These are phyloP conservation scores for Leucosporidium scottii DNA, from an alignment of 768 basidiomycete genomes.

Conservation along the genomic window DNA sequence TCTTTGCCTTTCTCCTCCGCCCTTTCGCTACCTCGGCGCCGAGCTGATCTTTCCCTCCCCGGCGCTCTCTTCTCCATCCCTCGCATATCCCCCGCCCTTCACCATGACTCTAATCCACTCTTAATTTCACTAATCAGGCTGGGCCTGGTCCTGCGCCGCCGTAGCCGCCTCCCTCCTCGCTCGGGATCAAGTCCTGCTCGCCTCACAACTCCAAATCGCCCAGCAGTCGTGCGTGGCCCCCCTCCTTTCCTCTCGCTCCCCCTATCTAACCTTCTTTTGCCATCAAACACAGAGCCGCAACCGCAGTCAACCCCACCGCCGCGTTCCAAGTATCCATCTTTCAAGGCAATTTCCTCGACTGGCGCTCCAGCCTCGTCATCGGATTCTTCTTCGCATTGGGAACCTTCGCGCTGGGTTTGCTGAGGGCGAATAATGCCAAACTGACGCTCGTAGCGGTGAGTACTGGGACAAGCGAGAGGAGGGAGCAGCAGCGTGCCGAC, in stretches of 20 bases:
- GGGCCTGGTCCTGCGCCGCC: slow-evolving; percentile 53
- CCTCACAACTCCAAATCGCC: slow-evolving; percentile 28
- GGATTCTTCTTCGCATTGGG: slow-evolving; percentile 52
- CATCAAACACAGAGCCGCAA: too few relatives aligned
- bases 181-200: slow-evolving; percentile 36
- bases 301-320: too few relatives aligned
- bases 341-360: slow-evolving; percentile 51
- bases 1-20: too few relatives aligned
- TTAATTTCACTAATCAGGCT: slow-evolving; percentile 37
- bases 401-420: slow-evolving; percentile 46
- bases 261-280: not conserved
- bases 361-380: slow-evolving; percentile 48
- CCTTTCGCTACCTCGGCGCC: too few relatives aligned
- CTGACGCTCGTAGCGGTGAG: slow-evolving; percentile 45
- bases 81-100: too few relatives aligned
- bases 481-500: too few relatives aligned
- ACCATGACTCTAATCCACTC: too few relatives aligned
- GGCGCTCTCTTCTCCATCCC: too few relatives aligned
- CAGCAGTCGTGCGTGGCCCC: slow-evolving; percentile 36
- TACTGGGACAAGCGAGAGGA: slow-evolving; percentile 26
- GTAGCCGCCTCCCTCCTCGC: slow-evolving; percentile 51
- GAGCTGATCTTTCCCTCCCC: too few relatives aligned
- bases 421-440: slow-evolving; percentile 50
- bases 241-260: not conserved
- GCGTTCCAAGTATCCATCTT: slow-evolving; percentile 47